A percentile compares a stretch with the other conserved stretches of the same genome.
These are phyloP conservation scores for Pseudopithomyces maydicus DNA, from an alignment of 2,329 filamentous ascomycete species.

Conservation along the genomic window DNA sequence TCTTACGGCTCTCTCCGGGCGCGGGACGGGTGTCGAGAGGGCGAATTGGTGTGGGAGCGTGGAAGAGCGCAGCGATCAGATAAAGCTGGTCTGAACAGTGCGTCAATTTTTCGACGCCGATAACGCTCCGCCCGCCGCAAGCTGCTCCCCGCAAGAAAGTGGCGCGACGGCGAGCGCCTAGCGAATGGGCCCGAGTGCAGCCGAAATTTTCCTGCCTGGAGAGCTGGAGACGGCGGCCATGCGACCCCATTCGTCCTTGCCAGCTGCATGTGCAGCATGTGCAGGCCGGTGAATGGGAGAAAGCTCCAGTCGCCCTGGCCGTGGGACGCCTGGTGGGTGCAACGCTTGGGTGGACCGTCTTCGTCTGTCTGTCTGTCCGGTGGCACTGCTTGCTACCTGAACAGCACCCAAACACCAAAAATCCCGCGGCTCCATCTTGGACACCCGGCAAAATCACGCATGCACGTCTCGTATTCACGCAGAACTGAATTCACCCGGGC, in stretches of 20 bases:
- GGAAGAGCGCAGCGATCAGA: conserved; percentile 20
- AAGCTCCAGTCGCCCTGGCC: no score
- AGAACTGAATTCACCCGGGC: background rate
- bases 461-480: background rate
- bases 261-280: no score
- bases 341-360: no score
- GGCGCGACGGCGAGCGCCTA: conserved; percentile 18
- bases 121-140: conserved; percentile 26
- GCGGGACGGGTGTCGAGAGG: conserved; percentile 18
- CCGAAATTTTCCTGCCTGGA: conserved; percentile 3
- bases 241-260: conserved; percentile 1
- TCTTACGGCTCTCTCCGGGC: conserved; percentile 24
- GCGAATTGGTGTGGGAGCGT: conserved; percentile 24
- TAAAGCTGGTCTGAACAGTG: conserved; percentile 9
- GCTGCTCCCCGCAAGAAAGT: conserved; percentile 20
- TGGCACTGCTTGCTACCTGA: background rate
- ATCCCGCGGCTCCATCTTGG: no score
- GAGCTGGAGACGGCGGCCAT: background rate
- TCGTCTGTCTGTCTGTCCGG: no score
- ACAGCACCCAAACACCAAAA: background rate
- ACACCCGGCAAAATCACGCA: background rate
- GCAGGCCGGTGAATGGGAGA: no score
- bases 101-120: conserved; percentile 22
- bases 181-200: conserved; percentile 6
- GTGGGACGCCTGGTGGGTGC: no score